Conservation (phyloP, 768 basidiomycete genomes). For the Suillus occidentalis region DNA sequence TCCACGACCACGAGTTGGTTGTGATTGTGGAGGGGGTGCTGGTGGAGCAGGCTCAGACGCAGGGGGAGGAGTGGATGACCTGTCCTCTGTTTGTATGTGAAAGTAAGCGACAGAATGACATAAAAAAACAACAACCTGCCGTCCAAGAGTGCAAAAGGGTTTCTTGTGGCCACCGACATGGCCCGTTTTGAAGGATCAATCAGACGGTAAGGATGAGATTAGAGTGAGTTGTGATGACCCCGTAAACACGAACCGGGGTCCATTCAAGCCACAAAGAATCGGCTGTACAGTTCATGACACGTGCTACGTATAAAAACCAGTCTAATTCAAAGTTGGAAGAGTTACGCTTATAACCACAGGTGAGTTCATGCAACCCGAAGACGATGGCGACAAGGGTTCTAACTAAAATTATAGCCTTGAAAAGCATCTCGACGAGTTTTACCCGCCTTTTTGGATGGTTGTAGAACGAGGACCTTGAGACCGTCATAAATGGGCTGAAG, state of each 20-base stretch:
- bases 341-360: constrained; percentile 67
- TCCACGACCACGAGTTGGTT: constrained; percentile 40
- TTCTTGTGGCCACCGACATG: constrained; percentile 92
- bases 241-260: constrained; percentile 40
- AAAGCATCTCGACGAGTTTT: constrained; percentile 92
- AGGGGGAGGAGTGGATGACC: constrained; percentile 38
- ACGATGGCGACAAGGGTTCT: neutral
- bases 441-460: constrained; percentile 59
- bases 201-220: neutral
- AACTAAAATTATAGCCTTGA: constrained; percentile 45
- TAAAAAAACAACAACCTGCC: constrained; percentile 44
- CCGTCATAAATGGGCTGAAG: constrained; percentile 81
- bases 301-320: constrained; percentile 23
- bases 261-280: constrained; percentile 38
- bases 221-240: constrained; percentile 13
- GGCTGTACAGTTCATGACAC: constrained; percentile 38
- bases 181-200: constrained; percentile 45
- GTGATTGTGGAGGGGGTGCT: constrained; percentile 28
- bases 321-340: neutral
- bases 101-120: constrained; percentile 3
- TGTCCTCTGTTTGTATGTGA: constrained; percentile 42
- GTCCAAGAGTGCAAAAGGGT: constrained; percentile 82
- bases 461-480: constrained; percentile 86
- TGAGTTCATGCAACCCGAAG: constrained; percentile 28
- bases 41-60: constrained; percentile 30